Base-by-base conservation (phyloP, 176 grass and related monocot genomes). In the Oryza glaberrima region DNA sequence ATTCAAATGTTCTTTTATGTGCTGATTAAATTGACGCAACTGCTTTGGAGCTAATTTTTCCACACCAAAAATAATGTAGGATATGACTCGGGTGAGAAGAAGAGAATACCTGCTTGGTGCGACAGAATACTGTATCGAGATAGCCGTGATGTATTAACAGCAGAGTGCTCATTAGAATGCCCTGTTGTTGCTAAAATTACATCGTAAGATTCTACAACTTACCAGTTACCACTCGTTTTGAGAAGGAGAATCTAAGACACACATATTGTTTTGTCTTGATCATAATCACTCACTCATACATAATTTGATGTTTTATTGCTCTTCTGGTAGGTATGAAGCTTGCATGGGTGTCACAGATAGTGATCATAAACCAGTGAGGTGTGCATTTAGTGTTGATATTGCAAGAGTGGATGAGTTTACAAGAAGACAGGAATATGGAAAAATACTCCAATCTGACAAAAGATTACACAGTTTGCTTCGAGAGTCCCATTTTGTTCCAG, bases 111-210 rank as follows among this genome's bases (percentile, higher is more conserved):
- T 77, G 92, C 95, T 90, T 98, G 95, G 95, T 98, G 95, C 6
- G 95, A 98, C 77, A 93, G 95, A 83, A 95, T 98, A 93, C 23
- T 98, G 67, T 98, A 95, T 88, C 95, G 95, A 79, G 95, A 98
- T 89, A 95, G 86, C 76, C 88, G 95, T 76, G 84, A 87, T 76
- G 82, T 90, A 79, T 82, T 79, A 26, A 80, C 88, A 51, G 68
- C 92, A 7, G 87, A 91, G 81, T 98, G 92, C 84, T 95, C 90
- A 46, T 90, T 94, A 82, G 92, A 93, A 61, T 98, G 90, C 65
- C 95, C 95, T n/a, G 68, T 98, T 81, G 90, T 95, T 88, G 90
- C 95, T 88, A 65, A 90, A 89, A 86, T 98, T 68, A 88, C 82
- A 86, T 73, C 86, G 95, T 98, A 86, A 93, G 87, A 72, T 86